Evolutionary conservation across 306 rosid species (phyloP).

Genomic region (Nissolia schottii): DNA sequence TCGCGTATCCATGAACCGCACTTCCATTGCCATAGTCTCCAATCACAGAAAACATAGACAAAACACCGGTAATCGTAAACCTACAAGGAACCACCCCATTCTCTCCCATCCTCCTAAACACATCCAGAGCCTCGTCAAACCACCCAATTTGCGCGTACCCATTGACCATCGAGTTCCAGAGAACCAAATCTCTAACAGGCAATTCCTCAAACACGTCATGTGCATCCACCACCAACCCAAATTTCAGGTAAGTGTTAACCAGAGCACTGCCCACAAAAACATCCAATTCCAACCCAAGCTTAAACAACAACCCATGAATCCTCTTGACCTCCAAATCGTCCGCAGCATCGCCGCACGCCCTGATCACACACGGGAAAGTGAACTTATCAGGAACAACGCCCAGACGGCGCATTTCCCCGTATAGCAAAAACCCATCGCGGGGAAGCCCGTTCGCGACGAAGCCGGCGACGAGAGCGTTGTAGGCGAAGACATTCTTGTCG

Average conservation of each 20-base stretch:
- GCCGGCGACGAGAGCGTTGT: conserved; percentile 74
- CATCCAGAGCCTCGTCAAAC: conserved; percentile 59
- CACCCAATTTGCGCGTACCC: conserved; percentile 64
- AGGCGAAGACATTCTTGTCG: conserved; percentile 61
- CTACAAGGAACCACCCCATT: conserved; percentile 54
- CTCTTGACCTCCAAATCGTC: conserved; percentile 53
- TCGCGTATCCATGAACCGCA: conserved; percentile 54
- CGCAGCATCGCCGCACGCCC: conserved; percentile 45
- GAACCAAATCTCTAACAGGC: conserved; percentile 69
- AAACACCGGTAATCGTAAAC: conserved; percentile 61
- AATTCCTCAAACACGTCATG: conserved; percentile 58
- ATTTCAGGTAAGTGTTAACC: conserved; percentile 59
- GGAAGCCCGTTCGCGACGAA: conserved; percentile 49
- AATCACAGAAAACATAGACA: conserved; percentile 54
- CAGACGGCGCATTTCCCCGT: conserved; percentile 46
- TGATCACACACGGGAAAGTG: conserved; percentile 69
- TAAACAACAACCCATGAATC: conserved; percentile 68
- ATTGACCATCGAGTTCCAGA: conserved; percentile 84
- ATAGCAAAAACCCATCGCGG: conserved; percentile 38
- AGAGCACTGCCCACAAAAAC: conserved; percentile 79
- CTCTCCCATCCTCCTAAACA: conserved; percentile 54
- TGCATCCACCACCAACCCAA: conserved; percentile 53
- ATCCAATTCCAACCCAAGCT: conserved; percentile 72
- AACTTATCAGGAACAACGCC: conserved; percentile 65
- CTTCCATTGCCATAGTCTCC: conserved; percentile 59